Evolutionary conservation across 208 protist species (phyloP).

Genomic region (Trypanosoma boissoni): DNA sequence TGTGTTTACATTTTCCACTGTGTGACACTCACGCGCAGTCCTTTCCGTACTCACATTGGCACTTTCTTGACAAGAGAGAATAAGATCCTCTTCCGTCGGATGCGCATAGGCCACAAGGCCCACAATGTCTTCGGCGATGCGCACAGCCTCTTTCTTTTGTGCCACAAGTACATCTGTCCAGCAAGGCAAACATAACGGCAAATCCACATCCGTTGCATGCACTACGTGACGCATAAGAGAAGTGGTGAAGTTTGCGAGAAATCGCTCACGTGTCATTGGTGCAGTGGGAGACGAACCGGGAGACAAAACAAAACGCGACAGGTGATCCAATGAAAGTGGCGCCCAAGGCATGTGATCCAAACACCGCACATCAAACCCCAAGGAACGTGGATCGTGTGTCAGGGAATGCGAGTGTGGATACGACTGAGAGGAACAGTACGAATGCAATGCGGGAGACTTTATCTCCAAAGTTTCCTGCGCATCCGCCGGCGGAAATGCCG

Average conservation of each 20-base stretch:
- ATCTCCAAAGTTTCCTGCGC: too few relatives aligned
- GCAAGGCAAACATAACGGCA: conserved; percentile 19
- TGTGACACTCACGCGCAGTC: background rate
- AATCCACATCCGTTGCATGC: conserved; percentile 7
- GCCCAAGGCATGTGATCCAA: too few relatives aligned
- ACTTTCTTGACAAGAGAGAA: conserved; percentile 2
- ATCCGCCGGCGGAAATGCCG: too few relatives aligned
- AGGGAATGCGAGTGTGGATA: too few relatives aligned
- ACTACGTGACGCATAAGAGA: conserved; percentile 19
- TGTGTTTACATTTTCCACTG: background rate
- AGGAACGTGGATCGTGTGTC: too few relatives aligned
- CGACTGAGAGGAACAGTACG: too few relatives aligned
- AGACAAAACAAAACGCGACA: too few relatives aligned
- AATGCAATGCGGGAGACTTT: too few relatives aligned
- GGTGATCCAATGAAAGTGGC: too few relatives aligned
- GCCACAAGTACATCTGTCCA: conserved; percentile 15
- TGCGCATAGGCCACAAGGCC: background rate
- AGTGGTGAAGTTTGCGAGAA: conserved; percentile 7
- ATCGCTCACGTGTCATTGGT: conserved; percentile 1
- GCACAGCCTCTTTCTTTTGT: conserved; percentile 1
- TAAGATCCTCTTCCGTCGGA: conserved; percentile 3
- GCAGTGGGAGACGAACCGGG: background rate
- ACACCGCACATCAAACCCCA: too few relatives aligned
- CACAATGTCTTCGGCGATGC: conserved; percentile 9
- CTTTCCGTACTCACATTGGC: background rate